Evolutionary conservation across 1,284 basidiomycete species (phyloP).

Genomic region (Ustilago esculenta): DNA sequence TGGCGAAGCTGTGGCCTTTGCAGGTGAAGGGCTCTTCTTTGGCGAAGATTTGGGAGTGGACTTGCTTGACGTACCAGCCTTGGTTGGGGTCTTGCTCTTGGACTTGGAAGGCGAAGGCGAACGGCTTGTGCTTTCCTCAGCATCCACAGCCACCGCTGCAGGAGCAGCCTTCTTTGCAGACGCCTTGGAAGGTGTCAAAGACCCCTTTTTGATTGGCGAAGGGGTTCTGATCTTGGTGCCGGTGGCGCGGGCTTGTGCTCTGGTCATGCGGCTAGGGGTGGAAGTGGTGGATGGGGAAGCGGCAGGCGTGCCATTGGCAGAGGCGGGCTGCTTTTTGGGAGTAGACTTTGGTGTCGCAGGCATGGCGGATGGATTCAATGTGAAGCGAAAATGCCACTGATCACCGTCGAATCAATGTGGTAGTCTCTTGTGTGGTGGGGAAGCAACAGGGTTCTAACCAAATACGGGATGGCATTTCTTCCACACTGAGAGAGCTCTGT

Average conservation of each 20-base stretch:
- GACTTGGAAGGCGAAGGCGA: constrained; percentile 11
- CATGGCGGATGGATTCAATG: constrained; percentile 11
- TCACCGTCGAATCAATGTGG: no score
- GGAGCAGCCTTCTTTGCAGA: constrained; percentile 20
- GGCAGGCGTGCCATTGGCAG: constrained; percentile 6
- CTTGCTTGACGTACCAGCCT: constrained; percentile 10
- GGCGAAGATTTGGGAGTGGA: constrained; percentile 12
- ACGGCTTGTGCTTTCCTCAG: neutral
- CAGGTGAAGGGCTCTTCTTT: constrained; percentile 15
- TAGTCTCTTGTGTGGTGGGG: neutral
- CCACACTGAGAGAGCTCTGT: no score
- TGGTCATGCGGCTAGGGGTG: constrained; percentile 33
- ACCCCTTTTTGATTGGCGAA: constrained; percentile 37
- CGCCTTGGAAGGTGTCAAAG: constrained; percentile 9
- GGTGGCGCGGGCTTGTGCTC: constrained; percentile 33
- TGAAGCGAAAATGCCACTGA: no score
- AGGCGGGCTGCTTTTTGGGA: constrained; percentile 24
- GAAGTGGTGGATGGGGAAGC: constrained; percentile 7
- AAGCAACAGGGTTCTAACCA: no score
- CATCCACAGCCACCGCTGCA: neutral
- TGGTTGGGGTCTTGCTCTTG: constrained; percentile 11
- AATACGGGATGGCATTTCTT: no score
- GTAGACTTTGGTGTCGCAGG: constrained; percentile 32
- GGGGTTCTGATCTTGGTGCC: constrained; percentile 31
- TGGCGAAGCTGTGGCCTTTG: constrained; percentile 10